These are phyloP conservation scores for Blastomyces percursus DNA, from an alignment of 2,329 filamentous ascomycete genomes.

Conservation along the genomic window DNA sequence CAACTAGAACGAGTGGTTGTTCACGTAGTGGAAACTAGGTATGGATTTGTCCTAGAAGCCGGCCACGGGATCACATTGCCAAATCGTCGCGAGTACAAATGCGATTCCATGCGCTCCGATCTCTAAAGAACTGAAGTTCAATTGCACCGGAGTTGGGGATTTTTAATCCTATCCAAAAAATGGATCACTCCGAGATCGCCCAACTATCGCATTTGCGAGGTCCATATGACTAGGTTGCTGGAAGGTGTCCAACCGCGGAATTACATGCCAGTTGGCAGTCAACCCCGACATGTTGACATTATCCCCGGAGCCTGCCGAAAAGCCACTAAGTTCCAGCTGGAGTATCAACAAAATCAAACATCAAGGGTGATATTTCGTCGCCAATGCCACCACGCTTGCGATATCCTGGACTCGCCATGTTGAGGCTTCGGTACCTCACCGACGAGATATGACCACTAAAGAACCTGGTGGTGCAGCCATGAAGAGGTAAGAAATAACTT, in stretches of 20 bases:
- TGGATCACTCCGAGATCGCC: not conserved
- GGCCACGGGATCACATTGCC: conserved; percentile 18
- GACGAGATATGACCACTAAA: not conserved
- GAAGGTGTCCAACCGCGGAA: not conserved
- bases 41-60: conserved; percentile 18
- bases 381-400: not conserved
- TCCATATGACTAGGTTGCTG: not conserved
- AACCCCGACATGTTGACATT: not conserved
- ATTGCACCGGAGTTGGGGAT: too few relatives aligned
- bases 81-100: conserved; percentile 17
- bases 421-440: not conserved
- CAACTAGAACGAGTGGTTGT: conserved; percentile 15
- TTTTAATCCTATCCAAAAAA: not conserved
- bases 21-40: conserved; percentile 16
- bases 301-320: not conserved
- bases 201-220: not conserved
- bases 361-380: not conserved
- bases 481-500: not conserved
- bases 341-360: not conserved
- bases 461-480: not conserved
- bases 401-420: not conserved
- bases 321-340: not conserved
- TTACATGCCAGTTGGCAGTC: not conserved
- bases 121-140: not conserved
- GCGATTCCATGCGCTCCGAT: conserved; percentile 12